Evolutionary conservation across 1,284 basidiomycete genomes (phyloP).

Genomic region (Hypsizygus ulmarius): DNA sequence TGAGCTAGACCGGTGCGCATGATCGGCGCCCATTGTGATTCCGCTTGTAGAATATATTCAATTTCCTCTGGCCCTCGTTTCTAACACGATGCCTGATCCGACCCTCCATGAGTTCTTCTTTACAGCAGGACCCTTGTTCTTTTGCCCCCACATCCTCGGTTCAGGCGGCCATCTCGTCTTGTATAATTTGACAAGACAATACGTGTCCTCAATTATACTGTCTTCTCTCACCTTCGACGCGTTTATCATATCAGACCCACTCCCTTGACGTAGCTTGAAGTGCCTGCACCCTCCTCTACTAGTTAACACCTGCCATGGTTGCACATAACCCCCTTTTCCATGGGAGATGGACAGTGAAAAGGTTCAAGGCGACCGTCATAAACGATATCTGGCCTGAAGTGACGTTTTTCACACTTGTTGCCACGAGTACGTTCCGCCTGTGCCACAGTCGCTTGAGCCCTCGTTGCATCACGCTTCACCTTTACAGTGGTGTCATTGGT

Average conservation of each 20-base stretch:
- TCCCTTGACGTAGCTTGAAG: background rate
- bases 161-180: conserved; percentile 7
- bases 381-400: conserved; percentile 66
- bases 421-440: conserved; percentile 43
- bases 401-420: conserved; percentile 50
- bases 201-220: background rate
- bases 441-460: background rate
- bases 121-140: conserved; percentile 3
- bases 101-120: background rate
- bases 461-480: background rate
- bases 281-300: conserved; percentile 6
- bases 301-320: conserved; percentile 33
- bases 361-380: conserved; percentile 59
- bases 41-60: background rate
- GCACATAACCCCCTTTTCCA: conserved; percentile 44
- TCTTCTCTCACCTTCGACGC: background rate
- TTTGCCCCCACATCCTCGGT: conserved; percentile 10
- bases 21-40: background rate
- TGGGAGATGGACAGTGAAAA: conserved; percentile 45
- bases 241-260: background rate
- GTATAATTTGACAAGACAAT: background rate
- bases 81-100: conserved; percentile 17
- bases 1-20: too few species aligned
- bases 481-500: conserved; percentile 52
- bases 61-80: conserved; percentile 8